Evolutionary conservation across 2,329 filamentous ascomycete species (phyloP).

Genomic region (Sporothrix sp.): DNA sequence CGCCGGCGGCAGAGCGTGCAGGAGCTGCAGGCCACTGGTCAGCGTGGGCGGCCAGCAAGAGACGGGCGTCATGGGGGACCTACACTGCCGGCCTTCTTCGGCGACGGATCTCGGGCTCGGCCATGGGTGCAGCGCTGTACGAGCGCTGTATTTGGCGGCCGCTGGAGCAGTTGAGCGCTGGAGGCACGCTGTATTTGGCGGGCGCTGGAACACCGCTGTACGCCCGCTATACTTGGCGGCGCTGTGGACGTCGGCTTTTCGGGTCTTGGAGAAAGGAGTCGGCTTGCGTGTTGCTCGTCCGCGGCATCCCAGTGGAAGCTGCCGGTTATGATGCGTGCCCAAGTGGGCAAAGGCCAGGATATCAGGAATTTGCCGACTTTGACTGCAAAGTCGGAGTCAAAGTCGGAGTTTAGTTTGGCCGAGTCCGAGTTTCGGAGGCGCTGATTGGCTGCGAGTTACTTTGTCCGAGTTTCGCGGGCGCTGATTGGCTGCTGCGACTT

Average conservation of each 20-base stretch:
- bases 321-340: too few relatives aligned
- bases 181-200: background rate
- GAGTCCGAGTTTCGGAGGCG: background rate
- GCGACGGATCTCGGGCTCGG: slow-evolving; percentile 15
- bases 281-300: background rate
- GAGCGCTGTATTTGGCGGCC: background rate
- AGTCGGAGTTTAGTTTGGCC: slow-evolving; percentile 1
- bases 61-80: background rate
- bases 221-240: background rate
- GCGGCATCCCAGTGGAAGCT: too few relatives aligned
- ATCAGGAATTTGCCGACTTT: slow-evolving; percentile 3
- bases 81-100: slow-evolving; percentile 14
- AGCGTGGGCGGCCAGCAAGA: background rate
- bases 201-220: background rate
- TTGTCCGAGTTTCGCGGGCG: background rate
- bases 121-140: background rate
- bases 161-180: background rate
- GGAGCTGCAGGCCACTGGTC: slow-evolving; percentile 8
- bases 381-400: background rate
- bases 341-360: too few relatives aligned
- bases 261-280: background rate
- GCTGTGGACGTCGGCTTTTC: background rate
- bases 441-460: background rate
- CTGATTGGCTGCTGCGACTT: background rate
- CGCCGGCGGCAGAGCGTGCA: slow-evolving; percentile 29